Conservation (phyloP, 257 asterid species). For the Ilex asprella region DNA sequence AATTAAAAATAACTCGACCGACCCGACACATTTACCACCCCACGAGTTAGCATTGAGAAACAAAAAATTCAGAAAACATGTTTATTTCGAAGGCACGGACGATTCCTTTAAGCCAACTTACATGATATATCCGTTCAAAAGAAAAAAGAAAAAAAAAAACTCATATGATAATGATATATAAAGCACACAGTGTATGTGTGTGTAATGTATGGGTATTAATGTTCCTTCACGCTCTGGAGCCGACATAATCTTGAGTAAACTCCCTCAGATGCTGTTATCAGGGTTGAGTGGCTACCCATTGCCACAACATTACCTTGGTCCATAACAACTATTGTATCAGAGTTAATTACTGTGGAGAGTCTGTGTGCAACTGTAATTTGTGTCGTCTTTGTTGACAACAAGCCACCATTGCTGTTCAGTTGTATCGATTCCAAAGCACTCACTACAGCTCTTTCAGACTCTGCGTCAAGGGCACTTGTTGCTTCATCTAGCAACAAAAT, state of each 20-base stretch:
- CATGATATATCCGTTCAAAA: too few relatives aligned
- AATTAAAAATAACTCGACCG: too few relatives aligned
- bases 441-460: slow-evolving; percentile 61
- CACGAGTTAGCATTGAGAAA: too few relatives aligned
- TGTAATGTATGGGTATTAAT: slow-evolving; percentile 8
- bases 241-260: slow-evolving; percentile 48
- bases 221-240: slow-evolving; percentile 41
- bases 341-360: slow-evolving; percentile 62
- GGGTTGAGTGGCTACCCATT: slow-evolving; percentile 52
- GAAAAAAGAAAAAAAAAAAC: too few relatives aligned
- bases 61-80: too few relatives aligned
- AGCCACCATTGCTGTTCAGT: slow-evolving; percentile 9
- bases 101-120: too few relatives aligned
- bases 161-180: too few relatives aligned
- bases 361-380: slow-evolving; percentile 66
- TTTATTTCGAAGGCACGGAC: too few relatives aligned
- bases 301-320: slow-evolving; percentile 68
- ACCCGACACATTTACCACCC: too few relatives aligned
- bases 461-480: slow-evolving; percentile 79
- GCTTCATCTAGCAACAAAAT: slow-evolving; percentile 77
- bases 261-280: slow-evolving; percentile 48
- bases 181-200: background rate
- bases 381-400: slow-evolving; percentile 27
- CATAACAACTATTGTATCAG: slow-evolving; percentile 62
- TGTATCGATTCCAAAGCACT: slow-evolving; percentile 46